phyloP scores from a whole-genome alignment of 2,329 filamentous ascomycete genomes.

The Exophiala oligosperma region DNA sequence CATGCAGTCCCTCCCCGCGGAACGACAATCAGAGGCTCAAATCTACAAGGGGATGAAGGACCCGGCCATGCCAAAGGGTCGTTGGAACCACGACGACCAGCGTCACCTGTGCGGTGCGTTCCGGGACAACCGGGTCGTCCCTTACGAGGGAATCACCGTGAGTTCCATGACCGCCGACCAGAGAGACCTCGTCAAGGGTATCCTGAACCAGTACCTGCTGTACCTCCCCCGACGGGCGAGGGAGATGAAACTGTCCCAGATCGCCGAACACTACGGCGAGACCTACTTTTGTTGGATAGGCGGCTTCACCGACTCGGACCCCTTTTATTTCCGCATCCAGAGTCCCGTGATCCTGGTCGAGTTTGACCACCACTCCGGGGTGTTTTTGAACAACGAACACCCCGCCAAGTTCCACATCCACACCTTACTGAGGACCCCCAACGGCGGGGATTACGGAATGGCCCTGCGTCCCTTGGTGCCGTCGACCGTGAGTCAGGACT shows the following conservation, averaged over 20 bases:
- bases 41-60: slow-evolving; percentile 63
- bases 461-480: slow-evolving; percentile 45
- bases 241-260: slow-evolving; percentile 54
- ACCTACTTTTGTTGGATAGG: slow-evolving; percentile 83
- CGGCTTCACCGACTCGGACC: slow-evolving; percentile 61
- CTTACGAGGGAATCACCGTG: slow-evolving; percentile 67
- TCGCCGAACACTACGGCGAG: slow-evolving; percentile 61
- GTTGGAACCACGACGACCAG: slow-evolving; percentile 82
- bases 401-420: slow-evolving; percentile 80
- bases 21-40: slow-evolving; percentile 53
- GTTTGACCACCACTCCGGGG: slow-evolving; percentile 78
- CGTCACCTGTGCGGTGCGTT: slow-evolving; percentile 76
- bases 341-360: slow-evolving; percentile 73
- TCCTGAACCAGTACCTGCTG: slow-evolving; percentile 65
- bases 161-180: slow-evolving; percentile 51
- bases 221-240: slow-evolving; percentile 64
- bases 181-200: slow-evolving; percentile 55
- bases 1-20: slow-evolving; percentile 62
- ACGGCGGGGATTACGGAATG: slow-evolving; percentile 73
- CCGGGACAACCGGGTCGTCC: slow-evolving; percentile 74
- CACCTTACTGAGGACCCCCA: slow-evolving; percentile 70
- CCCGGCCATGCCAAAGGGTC: slow-evolving; percentile 60
- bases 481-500: slow-evolving; percentile 37
- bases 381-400: slow-evolving; percentile 71
- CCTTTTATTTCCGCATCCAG: slow-evolving; percentile 78